Evolutionary conservation across 1,139 yeast genomes (phyloP), one percentile per base, ranked within the genome.

Genomic region (Suhomyces bribrorum): DNA sequence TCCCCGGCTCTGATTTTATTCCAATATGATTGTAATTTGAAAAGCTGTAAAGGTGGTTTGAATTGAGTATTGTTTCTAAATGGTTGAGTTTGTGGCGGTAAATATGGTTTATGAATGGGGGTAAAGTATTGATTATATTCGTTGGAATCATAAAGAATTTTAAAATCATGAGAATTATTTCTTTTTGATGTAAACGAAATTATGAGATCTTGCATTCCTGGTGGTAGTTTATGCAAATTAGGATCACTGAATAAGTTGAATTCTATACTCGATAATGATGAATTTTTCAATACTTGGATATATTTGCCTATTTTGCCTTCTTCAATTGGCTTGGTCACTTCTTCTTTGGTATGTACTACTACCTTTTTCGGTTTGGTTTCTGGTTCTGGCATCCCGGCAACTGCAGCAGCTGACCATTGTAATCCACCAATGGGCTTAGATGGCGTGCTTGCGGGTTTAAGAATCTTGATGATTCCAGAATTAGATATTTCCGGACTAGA

Each of bases 331-430:
- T 25, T 25, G 5, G n/a, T 25, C n/a, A 17, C 26, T 8, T 20
- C 23, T 20, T 20, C 23, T 20, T 20, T 20, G 5, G 23, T 8
- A 20, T n/a, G 14, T 20, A 20, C 23, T 20, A 20, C 22, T 18
- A 18, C 8, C 7, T 25, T 27, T 15, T 20, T 20, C 4, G 23
- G 23, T n/a, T 20, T 25, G n/a, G 31, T 15, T 12, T 27, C 29
- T 9, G 34, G 13, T 4, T 39, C 45, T 7, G 49, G 43, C 24
- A 50, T 36, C 13, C 53, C 62, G 22, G 78, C 78, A 5, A 82
- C 81, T 2, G 84, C 86, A 2, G 86, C 83, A 1, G 83, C 75
- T 0, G 92, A 77, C 77, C 90, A 83, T 50, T 82, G 81, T 47
- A 82, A 64, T 41, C 78, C 84, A 12, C 82, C 80, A 3, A 75